Conservation (phyloP, 371 early-diverging fungal genomes). For the Mucor lusitanicus region DNA sequence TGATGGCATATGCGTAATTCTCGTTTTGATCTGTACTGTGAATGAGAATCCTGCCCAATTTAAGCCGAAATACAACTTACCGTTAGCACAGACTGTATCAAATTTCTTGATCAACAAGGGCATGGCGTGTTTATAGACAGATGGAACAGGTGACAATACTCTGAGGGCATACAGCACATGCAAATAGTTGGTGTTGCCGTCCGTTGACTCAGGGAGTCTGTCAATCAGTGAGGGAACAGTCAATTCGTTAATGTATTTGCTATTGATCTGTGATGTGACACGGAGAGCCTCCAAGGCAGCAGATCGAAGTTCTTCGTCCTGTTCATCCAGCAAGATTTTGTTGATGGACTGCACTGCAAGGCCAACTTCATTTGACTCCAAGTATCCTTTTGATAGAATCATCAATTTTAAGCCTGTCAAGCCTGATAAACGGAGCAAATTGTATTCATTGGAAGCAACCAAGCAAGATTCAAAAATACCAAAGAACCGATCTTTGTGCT, state of each 20-base stretch:
- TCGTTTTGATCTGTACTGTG: conserved; percentile 18
- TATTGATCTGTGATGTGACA: conserved; percentile 23
- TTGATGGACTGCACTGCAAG: conserved; percentile 62
- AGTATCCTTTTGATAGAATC: conserved; percentile 58
- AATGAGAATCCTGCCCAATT: not conserved
- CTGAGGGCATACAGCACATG: conserved; percentile 31
- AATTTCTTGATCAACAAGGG: conserved; percentile 37
- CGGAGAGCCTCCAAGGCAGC: conserved; percentile 36
- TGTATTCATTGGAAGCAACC: conserved; percentile 71
- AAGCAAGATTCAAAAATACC: conserved; percentile 64
- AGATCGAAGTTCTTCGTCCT: conserved; percentile 53
- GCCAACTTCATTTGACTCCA: conserved; percentile 64
- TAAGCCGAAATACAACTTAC: conserved; percentile 10
- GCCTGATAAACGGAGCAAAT: conserved; percentile 65
- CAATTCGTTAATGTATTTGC: conserved; percentile 28
- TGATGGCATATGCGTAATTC: conserved; percentile 48
- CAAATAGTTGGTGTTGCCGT: conserved; percentile 16
- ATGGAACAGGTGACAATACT: conserved; percentile 24
- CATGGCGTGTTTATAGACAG: conserved; percentile 30
- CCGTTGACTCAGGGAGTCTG: conserved; percentile 26
- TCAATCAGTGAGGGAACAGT: conserved; percentile 40
- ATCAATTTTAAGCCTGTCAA: conserved; percentile 69
- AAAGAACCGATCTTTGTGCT: conserved; percentile 71
- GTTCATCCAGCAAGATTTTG: conserved; percentile 53
- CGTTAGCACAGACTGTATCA: conserved; percentile 34